A percentile compares a stretch with the other conserved stretches of the same genome.
Evolutionary conservation across 2,329 filamentous ascomycete species (phyloP).

Genomic region (Xylaria hypoxylon): DNA sequence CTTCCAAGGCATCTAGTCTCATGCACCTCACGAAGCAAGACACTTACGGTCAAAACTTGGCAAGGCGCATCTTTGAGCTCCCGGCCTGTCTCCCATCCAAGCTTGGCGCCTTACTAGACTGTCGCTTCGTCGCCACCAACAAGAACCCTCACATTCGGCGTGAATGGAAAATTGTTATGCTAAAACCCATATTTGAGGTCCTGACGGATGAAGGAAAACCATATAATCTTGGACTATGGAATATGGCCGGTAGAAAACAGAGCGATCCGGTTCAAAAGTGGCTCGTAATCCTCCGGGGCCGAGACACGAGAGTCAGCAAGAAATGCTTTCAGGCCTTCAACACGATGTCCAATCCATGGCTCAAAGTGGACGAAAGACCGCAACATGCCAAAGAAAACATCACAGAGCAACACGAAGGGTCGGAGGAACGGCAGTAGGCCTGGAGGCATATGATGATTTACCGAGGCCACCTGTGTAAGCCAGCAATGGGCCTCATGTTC

Average conservation of each 20-base stretch:
- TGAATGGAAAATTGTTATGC: constrained; percentile 40
- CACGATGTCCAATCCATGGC: constrained; percentile 39
- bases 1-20: neutral
- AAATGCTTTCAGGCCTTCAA: constrained; percentile 36
- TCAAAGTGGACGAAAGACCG: constrained; percentile 26
- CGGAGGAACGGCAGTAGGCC: neutral
- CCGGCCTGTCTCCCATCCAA: constrained; percentile 37
- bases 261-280: constrained; percentile 38
- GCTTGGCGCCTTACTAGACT: constrained; percentile 39
- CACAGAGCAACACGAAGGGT: neutral
- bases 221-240: neutral
- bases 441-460: no score
- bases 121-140: constrained; percentile 40
- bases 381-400: neutral
- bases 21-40: neutral
- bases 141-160: constrained; percentile 36
- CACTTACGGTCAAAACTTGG: constrained; percentile 35
- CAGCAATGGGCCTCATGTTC: neutral
- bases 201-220: constrained; percentile 27
- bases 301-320: constrained; percentile 30
- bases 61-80: constrained; percentile 34
- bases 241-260: neutral
- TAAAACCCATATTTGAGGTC: constrained; percentile 22
- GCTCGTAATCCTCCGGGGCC: constrained; percentile 39
- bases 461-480: neutral